Percentiles rank a stretch among this genome's conserved stretches.
Evolutionary conservation across 192 early-diverging fungal species (phyloP).

Genomic region (Pilobolus umbonatus): DNA sequence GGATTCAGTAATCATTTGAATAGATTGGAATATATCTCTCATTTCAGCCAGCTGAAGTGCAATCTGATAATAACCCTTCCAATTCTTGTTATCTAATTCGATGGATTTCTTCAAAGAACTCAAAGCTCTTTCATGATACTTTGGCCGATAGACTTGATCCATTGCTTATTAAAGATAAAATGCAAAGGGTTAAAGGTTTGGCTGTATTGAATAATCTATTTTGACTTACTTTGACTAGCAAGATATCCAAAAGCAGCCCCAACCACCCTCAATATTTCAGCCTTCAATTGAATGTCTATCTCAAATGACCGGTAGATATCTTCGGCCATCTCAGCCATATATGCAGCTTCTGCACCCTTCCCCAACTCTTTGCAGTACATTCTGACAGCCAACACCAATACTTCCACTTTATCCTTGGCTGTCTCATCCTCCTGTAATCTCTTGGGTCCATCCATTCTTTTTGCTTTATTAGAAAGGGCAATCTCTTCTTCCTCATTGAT

Average conservation of each 20-base stretch:
- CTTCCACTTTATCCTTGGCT: constrained; percentile 12
- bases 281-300: background rate
- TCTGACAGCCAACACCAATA: constrained; percentile 39
- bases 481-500: background rate
- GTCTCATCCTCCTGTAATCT: constrained; percentile 16
- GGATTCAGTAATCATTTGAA: constrained; percentile 46
- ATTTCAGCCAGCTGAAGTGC: constrained; percentile 64
- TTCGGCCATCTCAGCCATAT: constrained; percentile 26
- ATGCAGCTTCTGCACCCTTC: constrained; percentile 16
- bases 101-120: constrained; percentile 48
- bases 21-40: constrained; percentile 57
- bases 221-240: constrained; percentile 37
- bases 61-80: constrained; percentile 60
- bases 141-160: constrained; percentile 56
- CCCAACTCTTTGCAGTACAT: constrained; percentile 35
- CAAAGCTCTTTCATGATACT: constrained; percentile 57
- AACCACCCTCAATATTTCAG: constrained; percentile 26
- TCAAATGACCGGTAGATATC: constrained; percentile 1
- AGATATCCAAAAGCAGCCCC: constrained; percentile 34
- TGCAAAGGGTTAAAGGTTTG: background rate
- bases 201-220: background rate
- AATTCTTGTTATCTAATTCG: constrained; percentile 39
- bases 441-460: no score
- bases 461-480: background rate
- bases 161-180: constrained; percentile 33